A percentile compares a stretch with the other conserved stretches of the same genome.
Evolutionary conservation across 2,329 filamentous ascomycete species (phyloP).

Genomic region (Pseudogymnoascus sp.): DNA sequence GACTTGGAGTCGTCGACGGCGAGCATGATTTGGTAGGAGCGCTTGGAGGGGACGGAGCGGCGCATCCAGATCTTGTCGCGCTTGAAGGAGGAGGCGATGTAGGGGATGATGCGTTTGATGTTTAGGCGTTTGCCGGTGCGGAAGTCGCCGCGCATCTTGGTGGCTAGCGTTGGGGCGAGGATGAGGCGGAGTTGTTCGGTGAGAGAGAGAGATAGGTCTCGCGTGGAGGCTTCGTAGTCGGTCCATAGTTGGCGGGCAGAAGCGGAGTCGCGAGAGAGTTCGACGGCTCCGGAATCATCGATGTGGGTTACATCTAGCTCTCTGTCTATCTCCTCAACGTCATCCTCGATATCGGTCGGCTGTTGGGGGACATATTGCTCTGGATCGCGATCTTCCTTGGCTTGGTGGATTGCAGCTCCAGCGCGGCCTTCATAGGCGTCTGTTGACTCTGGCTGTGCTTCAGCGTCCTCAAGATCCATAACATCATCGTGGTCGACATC

Average conservation of each 20-base stretch:
- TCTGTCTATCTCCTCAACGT: constrained; percentile 33
- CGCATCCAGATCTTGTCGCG: constrained; percentile 99
- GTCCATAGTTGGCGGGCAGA: constrained; percentile 72
- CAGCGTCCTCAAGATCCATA: constrained; percentile 32
- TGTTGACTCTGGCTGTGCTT: constrained; percentile 34
- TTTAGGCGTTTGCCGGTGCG: constrained; percentile 96
- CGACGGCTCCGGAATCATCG: constrained; percentile 19
- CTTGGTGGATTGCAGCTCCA: constrained; percentile 46
- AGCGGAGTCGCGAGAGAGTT: constrained; percentile 32
- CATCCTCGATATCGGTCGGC: constrained; percentile 28
- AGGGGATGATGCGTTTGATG: constrained; percentile 98
- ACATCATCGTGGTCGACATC: constrained; percentile 37
- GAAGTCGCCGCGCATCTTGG: constrained; percentile 93
- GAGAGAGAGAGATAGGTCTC: constrained; percentile 75
- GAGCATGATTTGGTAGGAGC: constrained; percentile 93
- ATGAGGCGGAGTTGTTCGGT: constrained; percentile 95
- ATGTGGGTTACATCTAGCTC: constrained; percentile 70
- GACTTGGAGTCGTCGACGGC: constrained; percentile 92
- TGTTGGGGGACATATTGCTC: constrained; percentile 28
- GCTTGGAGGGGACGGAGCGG: constrained; percentile 80
- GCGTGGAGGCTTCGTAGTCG: constrained; percentile 74
- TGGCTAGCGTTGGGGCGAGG: constrained; percentile 85
- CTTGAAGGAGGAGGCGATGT: constrained; percentile 97
- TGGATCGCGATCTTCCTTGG: constrained; percentile 36
- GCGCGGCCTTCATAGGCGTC: constrained; percentile 47